Evolutionary conservation across 495 filamentous ascomycete genomes (phyloP).

Genomic region (Penicillium paxilli): DNA sequence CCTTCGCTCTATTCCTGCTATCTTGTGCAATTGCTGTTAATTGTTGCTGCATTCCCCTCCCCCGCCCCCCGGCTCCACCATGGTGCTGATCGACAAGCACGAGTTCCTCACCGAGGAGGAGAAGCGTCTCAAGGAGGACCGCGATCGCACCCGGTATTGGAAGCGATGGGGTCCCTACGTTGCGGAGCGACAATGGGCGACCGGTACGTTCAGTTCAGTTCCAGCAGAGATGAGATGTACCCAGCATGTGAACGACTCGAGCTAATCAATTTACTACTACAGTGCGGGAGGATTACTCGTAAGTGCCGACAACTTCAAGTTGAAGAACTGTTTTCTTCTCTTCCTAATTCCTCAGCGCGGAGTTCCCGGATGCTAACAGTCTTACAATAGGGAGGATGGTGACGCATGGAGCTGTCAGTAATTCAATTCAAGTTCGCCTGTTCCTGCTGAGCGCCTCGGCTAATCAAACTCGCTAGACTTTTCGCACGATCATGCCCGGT

Average conservation of each 20-base stretch:
- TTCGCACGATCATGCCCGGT: conserved; percentile 85
- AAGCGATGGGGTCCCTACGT: conserved; percentile 82
- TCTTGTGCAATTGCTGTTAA: background rate
- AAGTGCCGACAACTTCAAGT: too few relatives aligned
- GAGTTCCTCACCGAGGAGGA: conserved; percentile 86
- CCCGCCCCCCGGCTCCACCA: conserved; percentile 35
- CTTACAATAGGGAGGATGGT: conserved; percentile 59
- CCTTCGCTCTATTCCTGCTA: background rate
- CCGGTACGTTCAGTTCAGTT: conserved; percentile 53
- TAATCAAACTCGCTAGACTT: conserved; percentile 70
- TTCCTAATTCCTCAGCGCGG: background rate
- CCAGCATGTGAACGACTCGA: conserved; percentile 5
- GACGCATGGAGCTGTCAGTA: conserved; percentile 94
- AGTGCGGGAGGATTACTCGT: conserved; percentile 96
- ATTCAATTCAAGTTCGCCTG: background rate
- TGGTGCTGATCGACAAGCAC: conserved; percentile 86
- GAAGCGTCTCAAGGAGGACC: conserved; percentile 82
- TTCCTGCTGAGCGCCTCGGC: background rate
- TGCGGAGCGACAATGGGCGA: conserved; percentile 82
- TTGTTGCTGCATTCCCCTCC: background rate
- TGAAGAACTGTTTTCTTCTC: too few relatives aligned
- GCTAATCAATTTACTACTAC: conserved; percentile 29
- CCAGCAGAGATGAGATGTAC: background rate
- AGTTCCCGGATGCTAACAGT: background rate
- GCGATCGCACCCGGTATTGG: conserved; percentile 69